Base-by-base conservation (phyloP, 176 grass and related monocot species). In the Rhynchospora breviuscula region DNA sequence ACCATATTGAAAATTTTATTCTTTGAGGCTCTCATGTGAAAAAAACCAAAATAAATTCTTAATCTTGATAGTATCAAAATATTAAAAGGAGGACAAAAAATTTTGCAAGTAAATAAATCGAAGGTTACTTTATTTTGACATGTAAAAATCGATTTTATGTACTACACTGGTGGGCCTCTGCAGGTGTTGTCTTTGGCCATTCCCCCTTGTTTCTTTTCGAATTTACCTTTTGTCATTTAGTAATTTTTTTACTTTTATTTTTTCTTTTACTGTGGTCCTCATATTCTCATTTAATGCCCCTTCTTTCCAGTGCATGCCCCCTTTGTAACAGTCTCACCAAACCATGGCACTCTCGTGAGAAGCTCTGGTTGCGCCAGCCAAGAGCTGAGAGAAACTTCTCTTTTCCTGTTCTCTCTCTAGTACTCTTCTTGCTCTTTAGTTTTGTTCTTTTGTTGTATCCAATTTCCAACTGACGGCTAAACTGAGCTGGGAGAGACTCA, bases 301-400 rank as follows among this genome's bases (percentile, higher is more conserved):
- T 52, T 49, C 79, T 51, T 67, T 63, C 59, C 62, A 67, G 35
- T 66, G 44, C 60, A 51, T 82, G 62, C 80, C 3, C 45, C 23
- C 29, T 63, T 81, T 46, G 79, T 81, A 63, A 81, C 78, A 61
- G 19, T 81, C 78, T 13, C 59, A 82, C 80, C 80, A 82, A 82
- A 82, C 80, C 80, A 82, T 82, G 80, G 61, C 43, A 51, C 80
- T 82, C 80, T 68, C 80, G 80, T 82, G 80, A 82, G 63, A 53
- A 51, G 46, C 80, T 82, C 61, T 82, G 18, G 51, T 54, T 78
- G 51, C 6, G 73, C 73, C 73, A 78, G 40, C 52, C 14, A 77
- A 78, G 58, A 62, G 69, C 67, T 62, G 47, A 59, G 82, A 71
- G 56, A 84, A 72, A 71, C 67, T 59, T 59, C 52, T 61, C 72